Conservation (phyloP, 225 moss, liverwort and hornwort species). For the Sphagnum contortum region DNA sequence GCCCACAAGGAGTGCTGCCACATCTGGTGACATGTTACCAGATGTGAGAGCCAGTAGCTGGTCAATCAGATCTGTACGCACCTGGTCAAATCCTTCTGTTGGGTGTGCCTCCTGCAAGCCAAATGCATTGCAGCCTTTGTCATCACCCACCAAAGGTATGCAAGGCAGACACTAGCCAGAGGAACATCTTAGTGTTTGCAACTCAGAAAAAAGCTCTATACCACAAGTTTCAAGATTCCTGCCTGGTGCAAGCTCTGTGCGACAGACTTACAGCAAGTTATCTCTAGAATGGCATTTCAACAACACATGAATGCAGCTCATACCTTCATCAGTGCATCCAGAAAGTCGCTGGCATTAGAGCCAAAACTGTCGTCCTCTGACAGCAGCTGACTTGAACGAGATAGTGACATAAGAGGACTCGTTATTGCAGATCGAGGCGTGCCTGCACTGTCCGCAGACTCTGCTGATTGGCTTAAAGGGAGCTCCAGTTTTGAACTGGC, state of each 20-base stretch:
- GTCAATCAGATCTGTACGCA: constrained; percentile 72
- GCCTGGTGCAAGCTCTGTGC: too few relatives aligned
- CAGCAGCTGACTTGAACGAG: constrained; percentile 47
- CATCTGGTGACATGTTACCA: constrained; percentile 60
- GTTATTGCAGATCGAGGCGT: constrained; percentile 77
- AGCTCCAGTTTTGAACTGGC: constrained; percentile 94
- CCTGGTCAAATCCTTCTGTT: constrained; percentile 54
- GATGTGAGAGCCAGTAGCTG: constrained; percentile 77
- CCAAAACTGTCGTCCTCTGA: constrained; percentile 81
- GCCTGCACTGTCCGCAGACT: constrained; percentile 93
- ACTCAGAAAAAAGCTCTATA: too few relatives aligned
- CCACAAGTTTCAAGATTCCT: too few relatives aligned
- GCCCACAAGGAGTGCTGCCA: constrained; percentile 55
- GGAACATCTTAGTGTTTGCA: too few relatives aligned
- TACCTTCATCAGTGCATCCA: constrained; percentile 80
- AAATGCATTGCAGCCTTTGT: too few relatives aligned
- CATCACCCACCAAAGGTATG: neutral
- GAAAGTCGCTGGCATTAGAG: constrained; percentile 61
- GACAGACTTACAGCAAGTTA: too few relatives aligned
- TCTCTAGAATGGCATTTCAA: too few relatives aligned
- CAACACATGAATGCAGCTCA: constrained; percentile 1
- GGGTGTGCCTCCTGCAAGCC: constrained; percentile 61
- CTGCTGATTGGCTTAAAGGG: constrained; percentile 99
- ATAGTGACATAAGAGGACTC: constrained; percentile 59
- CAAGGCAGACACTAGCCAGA: too few relatives aligned